These are phyloP conservation scores for Suhomyces anneliseae DNA, from an alignment of 1,139 yeast genomes.

Conservation along the genomic window DNA sequence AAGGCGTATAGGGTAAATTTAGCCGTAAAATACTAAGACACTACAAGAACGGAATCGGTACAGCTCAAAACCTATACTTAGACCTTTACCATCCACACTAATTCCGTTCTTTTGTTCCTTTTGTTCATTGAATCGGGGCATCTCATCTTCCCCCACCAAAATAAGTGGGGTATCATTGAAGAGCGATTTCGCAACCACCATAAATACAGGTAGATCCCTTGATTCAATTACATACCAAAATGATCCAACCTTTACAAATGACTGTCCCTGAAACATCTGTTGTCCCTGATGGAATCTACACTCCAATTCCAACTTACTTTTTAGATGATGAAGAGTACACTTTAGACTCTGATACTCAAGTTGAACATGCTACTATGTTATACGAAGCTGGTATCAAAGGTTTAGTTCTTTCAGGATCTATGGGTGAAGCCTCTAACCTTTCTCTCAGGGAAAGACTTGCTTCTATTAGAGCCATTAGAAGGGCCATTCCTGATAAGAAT, in stretches of 20 bases:
- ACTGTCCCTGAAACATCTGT: constrained; percentile 2
- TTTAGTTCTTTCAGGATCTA: constrained; percentile 49
- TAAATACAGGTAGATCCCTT: not conserved
- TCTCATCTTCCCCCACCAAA: not conserved
- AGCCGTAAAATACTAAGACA: too few relatives aligned
- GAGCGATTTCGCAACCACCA: not conserved
- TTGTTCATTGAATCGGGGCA: not conserved
- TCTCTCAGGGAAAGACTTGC: constrained; percentile 33
- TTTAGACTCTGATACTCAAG: constrained; percentile 44
- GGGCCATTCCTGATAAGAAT: constrained; percentile 27
- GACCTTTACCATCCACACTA: too few relatives aligned
- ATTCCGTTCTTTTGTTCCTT: too few relatives aligned
- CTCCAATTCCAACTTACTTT: constrained; percentile 54
- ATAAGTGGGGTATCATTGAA: not conserved
- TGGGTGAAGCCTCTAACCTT: constrained; percentile 40
- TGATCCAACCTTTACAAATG: constrained; percentile 2
- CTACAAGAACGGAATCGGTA: too few relatives aligned
- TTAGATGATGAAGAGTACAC: constrained; percentile 33
- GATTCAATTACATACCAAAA: not conserved
- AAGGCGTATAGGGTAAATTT: too few relatives aligned
- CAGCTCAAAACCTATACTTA: too few relatives aligned
- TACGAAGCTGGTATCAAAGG: constrained; percentile 46
- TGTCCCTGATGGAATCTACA: constrained; percentile 37
- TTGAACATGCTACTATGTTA: constrained; percentile 40
- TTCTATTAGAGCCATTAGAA: constrained; percentile 22